Evolutionary conservation across 257 asterid genomes (phyloP).

Genomic region (Thymus quinquecostatus): DNA sequence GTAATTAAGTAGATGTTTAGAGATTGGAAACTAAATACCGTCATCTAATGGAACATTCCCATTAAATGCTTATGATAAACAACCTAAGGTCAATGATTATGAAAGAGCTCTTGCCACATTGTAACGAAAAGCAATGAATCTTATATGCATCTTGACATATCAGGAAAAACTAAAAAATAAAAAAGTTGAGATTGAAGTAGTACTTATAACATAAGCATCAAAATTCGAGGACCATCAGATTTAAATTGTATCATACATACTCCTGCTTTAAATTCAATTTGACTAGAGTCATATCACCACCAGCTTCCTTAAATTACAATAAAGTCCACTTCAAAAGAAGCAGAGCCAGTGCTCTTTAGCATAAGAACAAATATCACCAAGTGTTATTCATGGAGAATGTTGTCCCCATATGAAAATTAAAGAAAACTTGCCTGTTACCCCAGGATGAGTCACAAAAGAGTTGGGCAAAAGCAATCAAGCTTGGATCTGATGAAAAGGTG

Average conservation of each 20-base stretch:
- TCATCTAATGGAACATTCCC: neutral
- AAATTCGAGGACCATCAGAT: neutral
- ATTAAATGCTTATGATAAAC: conserved; percentile 5
- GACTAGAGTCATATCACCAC: neutral
- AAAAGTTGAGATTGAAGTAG: neutral
- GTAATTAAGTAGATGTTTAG: conserved; percentile 11
- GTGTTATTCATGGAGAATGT: neutral
- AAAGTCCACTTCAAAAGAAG: neutral
- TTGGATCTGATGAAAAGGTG: conserved; percentile 92
- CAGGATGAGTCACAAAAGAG: conserved; percentile 77
- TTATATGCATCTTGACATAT: neutral
- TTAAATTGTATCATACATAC: neutral
- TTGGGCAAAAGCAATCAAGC: conserved; percentile 94
- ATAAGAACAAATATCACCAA: neutral
- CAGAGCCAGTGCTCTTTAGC: neutral
- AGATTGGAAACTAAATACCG: conserved; percentile 1
- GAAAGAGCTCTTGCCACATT: neutral
- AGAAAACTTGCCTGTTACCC: conserved; percentile 69
- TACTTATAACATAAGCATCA: neutral
- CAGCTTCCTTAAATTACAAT: neutral
- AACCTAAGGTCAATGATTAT: neutral
- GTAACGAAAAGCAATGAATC: neutral
- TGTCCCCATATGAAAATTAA: neutral
- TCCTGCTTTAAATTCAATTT: neutral
- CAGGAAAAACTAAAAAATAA: neutral